phyloP scores from a whole-genome alignment of 2,329 filamentous ascomycete genomes.

The Clonostachys rosea region DNA sequence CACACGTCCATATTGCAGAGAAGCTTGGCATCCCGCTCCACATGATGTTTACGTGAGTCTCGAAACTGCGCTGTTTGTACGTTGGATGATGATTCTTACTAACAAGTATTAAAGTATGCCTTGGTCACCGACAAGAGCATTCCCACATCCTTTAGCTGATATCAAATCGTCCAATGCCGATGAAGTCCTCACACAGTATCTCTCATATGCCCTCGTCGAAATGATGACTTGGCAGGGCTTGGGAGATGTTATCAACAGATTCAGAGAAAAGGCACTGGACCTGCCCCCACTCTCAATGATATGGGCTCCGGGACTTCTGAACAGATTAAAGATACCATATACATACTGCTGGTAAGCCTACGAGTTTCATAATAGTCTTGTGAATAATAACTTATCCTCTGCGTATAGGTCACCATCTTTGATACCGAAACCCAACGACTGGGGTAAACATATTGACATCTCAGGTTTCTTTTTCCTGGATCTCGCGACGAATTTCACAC shows the following conservation, averaged over 20 bases:
- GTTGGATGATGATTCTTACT: neutral
- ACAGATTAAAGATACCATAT: slow-evolving; percentile 71
- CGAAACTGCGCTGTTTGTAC: no score
- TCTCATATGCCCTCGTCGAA: slow-evolving; percentile 80
- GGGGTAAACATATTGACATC: slow-evolving; percentile 66
- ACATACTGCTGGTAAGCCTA: slow-evolving; percentile 75
- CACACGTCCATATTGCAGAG: slow-evolving; percentile 71
- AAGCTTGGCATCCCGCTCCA: slow-evolving; percentile 71
- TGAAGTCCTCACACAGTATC: slow-evolving; percentile 71
- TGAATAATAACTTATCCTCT: neutral
- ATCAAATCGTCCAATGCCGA: slow-evolving; percentile 74
- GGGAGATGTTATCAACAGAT: slow-evolving; percentile 87
- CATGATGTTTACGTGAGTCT: slow-evolving; percentile 82
- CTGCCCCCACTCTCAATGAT: slow-evolving; percentile 75
- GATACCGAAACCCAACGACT: slow-evolving; percentile 75
- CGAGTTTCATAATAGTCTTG: neutral
- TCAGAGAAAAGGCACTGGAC: slow-evolving; percentile 69
- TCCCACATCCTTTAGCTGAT: slow-evolving; percentile 83
- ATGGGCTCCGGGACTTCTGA: slow-evolving; percentile 77
- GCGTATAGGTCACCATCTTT: slow-evolving; percentile 57
- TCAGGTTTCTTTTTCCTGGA: slow-evolving; percentile 76
- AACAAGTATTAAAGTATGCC: slow-evolving; percentile 61
- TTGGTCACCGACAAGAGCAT: slow-evolving; percentile 80
- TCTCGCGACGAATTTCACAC: slow-evolving; percentile 60
- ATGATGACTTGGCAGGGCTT: slow-evolving; percentile 93